A percentile compares a stretch with the other conserved stretches of the same genome.
phyloP scores from a whole-genome alignment of 2,329 filamentous ascomycete species.

The Xylariaceae sp. region DNA sequence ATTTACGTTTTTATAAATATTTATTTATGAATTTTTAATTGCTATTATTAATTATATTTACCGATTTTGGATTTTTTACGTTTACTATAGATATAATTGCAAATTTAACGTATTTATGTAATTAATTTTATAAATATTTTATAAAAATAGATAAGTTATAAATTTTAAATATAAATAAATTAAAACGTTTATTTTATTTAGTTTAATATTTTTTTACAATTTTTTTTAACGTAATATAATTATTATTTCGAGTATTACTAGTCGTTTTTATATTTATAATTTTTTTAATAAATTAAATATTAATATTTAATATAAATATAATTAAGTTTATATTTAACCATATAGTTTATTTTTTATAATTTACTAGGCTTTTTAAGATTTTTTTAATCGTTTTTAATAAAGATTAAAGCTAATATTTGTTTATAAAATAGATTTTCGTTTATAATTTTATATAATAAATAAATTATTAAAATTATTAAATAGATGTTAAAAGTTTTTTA shows the following conservation, averaged over 20 bases:
- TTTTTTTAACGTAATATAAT: not conserved
- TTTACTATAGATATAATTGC: too few relatives aligned
- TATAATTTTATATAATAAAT: not conserved
- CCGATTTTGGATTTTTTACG: too few relatives aligned
- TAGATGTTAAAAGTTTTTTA: not conserved
- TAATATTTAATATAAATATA: too few relatives aligned
- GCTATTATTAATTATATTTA: too few relatives aligned
- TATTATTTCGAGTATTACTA: slow-evolving; percentile 1
- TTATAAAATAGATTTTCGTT: not conserved
- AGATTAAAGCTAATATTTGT: not conserved
- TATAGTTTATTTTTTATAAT: too few relatives aligned
- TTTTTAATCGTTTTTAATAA: not conserved
- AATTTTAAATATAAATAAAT: not conserved
- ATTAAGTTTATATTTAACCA: too few relatives aligned
- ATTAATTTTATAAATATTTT: not conserved
- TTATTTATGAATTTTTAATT: too few relatives aligned
- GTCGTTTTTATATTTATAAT: too few relatives aligned
- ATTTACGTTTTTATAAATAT: too few relatives aligned
- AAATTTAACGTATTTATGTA: not conserved
- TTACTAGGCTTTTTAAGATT: too few relatives aligned
- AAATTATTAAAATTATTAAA: not conserved
- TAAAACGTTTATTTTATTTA: not conserved
- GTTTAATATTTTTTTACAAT: not conserved
- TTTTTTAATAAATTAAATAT: too few relatives aligned
- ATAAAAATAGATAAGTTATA: not conserved